Conservation (phyloP, 2,329 filamentous ascomycete species). For the Rugonectria rugulosa region DNA sequence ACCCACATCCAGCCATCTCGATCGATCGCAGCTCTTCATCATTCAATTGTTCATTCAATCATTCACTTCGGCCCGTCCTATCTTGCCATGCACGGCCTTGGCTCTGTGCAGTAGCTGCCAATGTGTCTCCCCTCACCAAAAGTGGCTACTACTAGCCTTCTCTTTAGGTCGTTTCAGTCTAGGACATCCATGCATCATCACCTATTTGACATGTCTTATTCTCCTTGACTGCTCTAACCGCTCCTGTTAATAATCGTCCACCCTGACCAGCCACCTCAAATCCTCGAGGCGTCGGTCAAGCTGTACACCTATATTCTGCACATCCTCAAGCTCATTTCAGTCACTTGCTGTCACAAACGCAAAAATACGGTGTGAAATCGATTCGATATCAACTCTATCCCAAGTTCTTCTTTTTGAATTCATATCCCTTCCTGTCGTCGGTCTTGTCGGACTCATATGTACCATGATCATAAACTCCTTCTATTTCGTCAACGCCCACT, state of each 20-base stretch:
- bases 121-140: background rate
- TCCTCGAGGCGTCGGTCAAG: too few species aligned
- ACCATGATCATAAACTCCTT: constrained; percentile 23
- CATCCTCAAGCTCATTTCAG: too few species aligned
- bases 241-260: background rate
- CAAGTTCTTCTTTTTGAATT: constrained; percentile 7
- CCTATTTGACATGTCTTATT: background rate
- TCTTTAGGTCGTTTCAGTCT: background rate
- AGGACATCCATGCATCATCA: background rate
- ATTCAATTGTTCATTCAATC: background rate
- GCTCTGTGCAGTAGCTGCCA: background rate
- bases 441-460: constrained; percentile 5
- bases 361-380: too few species aligned
- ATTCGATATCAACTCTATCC: constrained; percentile 1
- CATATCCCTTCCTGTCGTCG: background rate
- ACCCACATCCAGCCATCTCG: constrained; percentile 4
- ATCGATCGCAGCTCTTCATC: constrained; percentile 28
- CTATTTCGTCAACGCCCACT: background rate
- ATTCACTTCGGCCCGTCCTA: background rate
- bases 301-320: too few species aligned
- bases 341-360: background rate
- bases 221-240: background rate
- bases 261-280: background rate
- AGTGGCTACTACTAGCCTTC: background rate
- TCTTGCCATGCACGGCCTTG: background rate